Evolutionary conservation across 1,284 basidiomycete species (phyloP), one percentile per base, ranked within the genome.

Genomic region (Trametes pubescens): DNA sequence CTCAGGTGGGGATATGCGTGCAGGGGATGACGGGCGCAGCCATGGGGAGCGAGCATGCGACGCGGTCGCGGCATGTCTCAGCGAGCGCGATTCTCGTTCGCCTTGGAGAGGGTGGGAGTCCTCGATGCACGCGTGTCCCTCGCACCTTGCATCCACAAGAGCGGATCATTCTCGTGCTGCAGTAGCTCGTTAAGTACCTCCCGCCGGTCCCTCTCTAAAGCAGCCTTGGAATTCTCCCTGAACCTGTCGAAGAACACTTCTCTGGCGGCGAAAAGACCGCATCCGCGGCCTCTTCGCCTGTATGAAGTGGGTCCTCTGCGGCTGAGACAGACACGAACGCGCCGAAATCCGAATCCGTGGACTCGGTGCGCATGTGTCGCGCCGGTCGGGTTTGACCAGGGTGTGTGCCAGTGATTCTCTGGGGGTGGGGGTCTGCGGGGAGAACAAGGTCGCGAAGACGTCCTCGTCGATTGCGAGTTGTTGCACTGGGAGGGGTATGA

Each of bases 311-410:
- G 66, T 90, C 87, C 44, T 89, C 84, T 5, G 79, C 71, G 0
- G 84, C 77, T 0, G 86, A 78, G 2, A 91, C 89, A 6, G 86
- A 87, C 4, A 91, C 85, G 64, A 91, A 91, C 0, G 86, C 79
- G 16, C 89, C 89, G 73, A 90, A 90, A 16, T 91, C 89, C 0
- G 84, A 84, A 51, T 67, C 26, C 54, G 67, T 44, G 58, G 65
- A 61, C 68, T 72, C 61, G 54, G 51, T 58, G n/a, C 67, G 67
- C 9, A 26, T 54, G 46, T 68, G 67, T 34, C 63, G 49, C 35
- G 43, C 29, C 6, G 61, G 53, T 8, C 47, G 65, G 32, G 35
- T 51, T 18, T 46, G 38, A 5, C 53, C 14, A 10, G 65, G 51
- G 69, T 56, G 8, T 66, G 64, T 9, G 70, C 38, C 3, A 80